A percentile compares a stretch with the other conserved stretches of the same genome.
These are phyloP conservation scores for Sugiyamaella paludigena DNA, from an alignment of 1,139 yeast genomes.

Conservation along the genomic window DNA sequence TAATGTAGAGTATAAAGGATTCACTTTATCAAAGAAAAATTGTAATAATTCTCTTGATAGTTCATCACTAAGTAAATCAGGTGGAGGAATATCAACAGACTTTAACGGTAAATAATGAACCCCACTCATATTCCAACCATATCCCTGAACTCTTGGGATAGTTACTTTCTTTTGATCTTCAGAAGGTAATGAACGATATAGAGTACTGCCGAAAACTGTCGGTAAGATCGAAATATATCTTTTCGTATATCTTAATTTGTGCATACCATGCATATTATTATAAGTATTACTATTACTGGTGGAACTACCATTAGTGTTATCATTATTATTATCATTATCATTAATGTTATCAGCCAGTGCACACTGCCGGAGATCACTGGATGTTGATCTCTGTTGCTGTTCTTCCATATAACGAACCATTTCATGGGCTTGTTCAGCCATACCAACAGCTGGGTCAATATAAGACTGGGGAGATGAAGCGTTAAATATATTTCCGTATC, in stretches of 20 bases:
- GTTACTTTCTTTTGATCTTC: slow-evolving; percentile 43
- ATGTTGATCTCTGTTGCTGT: neutral
- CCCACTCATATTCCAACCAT: slow-evolving; percentile 69
- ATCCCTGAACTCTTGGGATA: slow-evolving; percentile 57
- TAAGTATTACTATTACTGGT: neutral
- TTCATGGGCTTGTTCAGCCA: slow-evolving; percentile 11
- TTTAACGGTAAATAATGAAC: slow-evolving; percentile 49
- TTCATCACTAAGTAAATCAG: slow-evolving; percentile 13
- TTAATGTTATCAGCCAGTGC: too few relatives aligned
- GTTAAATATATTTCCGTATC: neutral
- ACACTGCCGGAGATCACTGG: neutral
- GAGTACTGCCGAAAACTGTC: slow-evolving; percentile 44
- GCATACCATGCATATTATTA: slow-evolving; percentile 1
- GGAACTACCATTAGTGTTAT: neutral
- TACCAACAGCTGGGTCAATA: slow-evolving; percentile 2
- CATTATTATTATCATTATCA: too few relatives aligned
- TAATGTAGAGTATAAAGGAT: slow-evolving; percentile 53
- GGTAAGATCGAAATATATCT: slow-evolving; percentile 52
- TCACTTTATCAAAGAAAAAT: slow-evolving; percentile 51
- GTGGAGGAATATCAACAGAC: slow-evolving; percentile 38
- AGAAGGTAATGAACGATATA: slow-evolving; percentile 43
- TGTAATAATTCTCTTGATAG: slow-evolving; percentile 36
- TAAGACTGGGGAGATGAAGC: neutral
- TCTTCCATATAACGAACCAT: slow-evolving; percentile 11
- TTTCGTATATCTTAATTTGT: slow-evolving; percentile 50